Evolutionary conservation across 352 stramenopile genomes (phyloP).

Genomic region (Phytophthora citrophthora): DNA sequence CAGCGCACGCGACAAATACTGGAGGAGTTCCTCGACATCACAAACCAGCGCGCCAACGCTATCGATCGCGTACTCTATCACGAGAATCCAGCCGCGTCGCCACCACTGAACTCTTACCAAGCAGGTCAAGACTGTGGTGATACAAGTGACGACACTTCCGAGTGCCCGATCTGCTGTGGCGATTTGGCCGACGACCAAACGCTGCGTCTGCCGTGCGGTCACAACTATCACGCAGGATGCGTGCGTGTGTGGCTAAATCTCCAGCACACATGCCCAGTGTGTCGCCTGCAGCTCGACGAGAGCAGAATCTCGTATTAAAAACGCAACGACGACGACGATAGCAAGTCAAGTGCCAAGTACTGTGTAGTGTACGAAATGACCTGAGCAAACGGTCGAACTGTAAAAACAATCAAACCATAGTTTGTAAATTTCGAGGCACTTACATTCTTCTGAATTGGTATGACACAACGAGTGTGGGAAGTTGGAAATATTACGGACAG

Average conservation of each 20-base stretch:
- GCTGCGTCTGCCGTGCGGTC: conserved; percentile 59
- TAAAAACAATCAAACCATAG: conserved; percentile 18
- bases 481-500: not conserved
- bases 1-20: conserved; percentile 41
- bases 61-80: conserved; percentile 33
- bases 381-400: conserved; percentile 2
- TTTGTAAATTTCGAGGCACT: not conserved
- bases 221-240: conserved; percentile 73
- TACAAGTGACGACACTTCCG: conserved; percentile 42
- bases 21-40: conserved; percentile 63
- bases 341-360: too few species aligned
- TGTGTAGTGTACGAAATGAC: conserved; percentile 9
- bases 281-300: conserved; percentile 39
- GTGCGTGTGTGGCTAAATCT: conserved; percentile 73
- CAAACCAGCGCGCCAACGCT: conserved; percentile 32
- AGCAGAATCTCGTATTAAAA: conserved; percentile 13
- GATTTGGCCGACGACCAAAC: conserved; percentile 53
- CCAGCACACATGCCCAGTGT: conserved; percentile 78
- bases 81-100: conserved; percentile 16
- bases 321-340: too few species aligned
- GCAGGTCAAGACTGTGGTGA: conserved; percentile 15
- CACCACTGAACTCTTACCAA: conserved; percentile 14
- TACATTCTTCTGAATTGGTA: not conserved
- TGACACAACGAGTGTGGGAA: not conserved
- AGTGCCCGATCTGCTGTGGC: conserved; percentile 77